Percentiles rank a stretch among this genome's conserved stretches.
These are phyloP conservation scores for Gyromitra esculenta DNA, from an alignment of 2,329 filamentous ascomycete genomes.

Conservation along the genomic window DNA sequence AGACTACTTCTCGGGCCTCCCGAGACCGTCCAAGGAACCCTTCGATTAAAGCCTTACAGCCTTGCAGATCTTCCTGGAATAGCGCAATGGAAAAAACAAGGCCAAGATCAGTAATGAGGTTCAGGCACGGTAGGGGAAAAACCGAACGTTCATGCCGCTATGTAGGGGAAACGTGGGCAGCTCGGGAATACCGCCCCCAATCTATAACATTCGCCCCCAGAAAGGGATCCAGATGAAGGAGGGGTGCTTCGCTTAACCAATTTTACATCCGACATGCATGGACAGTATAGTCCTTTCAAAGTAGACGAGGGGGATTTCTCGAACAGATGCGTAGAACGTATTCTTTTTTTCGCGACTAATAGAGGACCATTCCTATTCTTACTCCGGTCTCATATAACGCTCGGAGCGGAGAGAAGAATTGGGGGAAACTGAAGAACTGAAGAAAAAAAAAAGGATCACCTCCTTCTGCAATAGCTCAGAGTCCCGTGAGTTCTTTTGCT, in stretches of 20 bases:
- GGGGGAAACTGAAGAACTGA: not conserved
- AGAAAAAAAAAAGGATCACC: not conserved
- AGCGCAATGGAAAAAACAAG: not conserved
- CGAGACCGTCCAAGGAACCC: not conserved
- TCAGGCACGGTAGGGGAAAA: not conserved
- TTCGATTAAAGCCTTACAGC: slow-evolving; percentile 6
- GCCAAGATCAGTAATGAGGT: not conserved
- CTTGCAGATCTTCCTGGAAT: slow-evolving; percentile 22
- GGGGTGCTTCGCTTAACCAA: slow-evolving; percentile 9
- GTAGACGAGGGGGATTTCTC: not conserved
- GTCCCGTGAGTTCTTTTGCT: not conserved
- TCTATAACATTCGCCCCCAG: not conserved
- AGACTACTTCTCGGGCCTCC: not conserved
- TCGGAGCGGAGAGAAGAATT: slow-evolving; percentile 13
- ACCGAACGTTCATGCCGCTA: slow-evolving; percentile 1
- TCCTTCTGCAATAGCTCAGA: slow-evolving; percentile 7
- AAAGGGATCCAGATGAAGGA: not conserved
- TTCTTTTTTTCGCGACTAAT: not conserved
- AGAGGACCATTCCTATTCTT: not conserved
- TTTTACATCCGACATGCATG: not conserved
- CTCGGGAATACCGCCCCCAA: slow-evolving; percentile 20
- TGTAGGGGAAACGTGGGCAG: slow-evolving; percentile 20
- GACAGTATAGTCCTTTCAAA: not conserved
- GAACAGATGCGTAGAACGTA: slow-evolving; percentile 1
- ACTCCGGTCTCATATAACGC: slow-evolving; percentile 19